phyloP scores from a whole-genome alignment of 1,284 basidiomycete species.

The Volvariella volvacea region DNA sequence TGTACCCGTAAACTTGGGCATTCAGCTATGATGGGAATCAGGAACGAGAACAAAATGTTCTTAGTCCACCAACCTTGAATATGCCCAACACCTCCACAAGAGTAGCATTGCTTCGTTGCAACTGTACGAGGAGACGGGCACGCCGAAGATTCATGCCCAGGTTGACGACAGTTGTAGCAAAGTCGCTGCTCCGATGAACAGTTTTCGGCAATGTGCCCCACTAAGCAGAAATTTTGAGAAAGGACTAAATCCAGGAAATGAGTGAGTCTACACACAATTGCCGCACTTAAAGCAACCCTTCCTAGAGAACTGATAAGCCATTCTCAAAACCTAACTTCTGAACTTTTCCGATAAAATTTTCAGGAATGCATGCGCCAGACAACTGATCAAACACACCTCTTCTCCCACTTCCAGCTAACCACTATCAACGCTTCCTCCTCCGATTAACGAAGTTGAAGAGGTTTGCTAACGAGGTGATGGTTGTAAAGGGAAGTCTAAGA shows the following conservation, averaged over 20 bases:
- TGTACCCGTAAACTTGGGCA: constrained; percentile 75
- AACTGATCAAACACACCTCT: constrained; percentile 24
- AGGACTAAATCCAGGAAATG: constrained; percentile 7
- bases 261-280: constrained; percentile 50
- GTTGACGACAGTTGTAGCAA: constrained; percentile 89
- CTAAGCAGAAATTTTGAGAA: constrained; percentile 30
- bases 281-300: constrained; percentile 87
- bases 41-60: constrained; percentile 1
- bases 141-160: constrained; percentile 84
- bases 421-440: constrained; percentile 42
- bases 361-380: neutral
- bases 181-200: constrained; percentile 82
- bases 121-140: constrained; percentile 79
- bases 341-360: constrained; percentile 12
- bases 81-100: constrained; percentile 35
- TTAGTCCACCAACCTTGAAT: constrained; percentile 39
- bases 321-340: constrained; percentile 30
- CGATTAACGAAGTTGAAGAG: constrained; percentile 31
- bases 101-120: constrained; percentile 58
- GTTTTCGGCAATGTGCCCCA: constrained; percentile 88
- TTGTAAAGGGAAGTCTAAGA: constrained; percentile 16
- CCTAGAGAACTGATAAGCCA: constrained; percentile 75
- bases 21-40: constrained; percentile 44
- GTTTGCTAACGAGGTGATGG: constrained; percentile 25
- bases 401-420: constrained; percentile 42